These are phyloP conservation scores for Haplosporangium gracile DNA, from an alignment of 192 early-diverging fungal genomes.

Conservation along the genomic window DNA sequence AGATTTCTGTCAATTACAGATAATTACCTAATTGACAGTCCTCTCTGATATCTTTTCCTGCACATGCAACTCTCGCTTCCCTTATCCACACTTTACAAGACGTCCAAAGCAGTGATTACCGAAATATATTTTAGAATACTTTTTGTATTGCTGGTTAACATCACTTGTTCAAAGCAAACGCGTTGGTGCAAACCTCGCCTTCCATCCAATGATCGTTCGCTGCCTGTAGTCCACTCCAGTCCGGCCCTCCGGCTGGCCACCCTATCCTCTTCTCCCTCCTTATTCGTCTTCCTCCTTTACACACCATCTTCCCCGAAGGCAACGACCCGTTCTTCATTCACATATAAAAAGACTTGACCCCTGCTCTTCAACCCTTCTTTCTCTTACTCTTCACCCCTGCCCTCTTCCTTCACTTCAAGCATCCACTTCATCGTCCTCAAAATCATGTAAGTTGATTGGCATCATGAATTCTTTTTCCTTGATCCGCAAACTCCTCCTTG, in stretches of 20 bases:
- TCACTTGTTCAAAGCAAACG: too few relatives aligned
- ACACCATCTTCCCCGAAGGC: not conserved
- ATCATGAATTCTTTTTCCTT: not conserved
- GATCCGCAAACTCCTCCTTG: not conserved
- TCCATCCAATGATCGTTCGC: not conserved
- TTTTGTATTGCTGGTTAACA: too few relatives aligned
- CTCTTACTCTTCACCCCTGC: not conserved
- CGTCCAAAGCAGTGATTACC: too few relatives aligned
- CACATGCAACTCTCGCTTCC: not conserved
- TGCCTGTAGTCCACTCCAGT: not conserved
- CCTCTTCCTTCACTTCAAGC: not conserved
- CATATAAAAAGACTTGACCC: not conserved
- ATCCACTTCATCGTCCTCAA: not conserved
- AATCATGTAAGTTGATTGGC: not conserved
- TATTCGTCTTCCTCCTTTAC: too few relatives aligned
- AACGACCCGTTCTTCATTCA: not conserved
- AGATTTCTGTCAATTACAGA: not conserved
- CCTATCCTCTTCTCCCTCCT: not conserved
- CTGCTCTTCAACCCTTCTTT: not conserved
- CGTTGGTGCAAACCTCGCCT: too few relatives aligned
- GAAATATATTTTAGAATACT: too few relatives aligned
- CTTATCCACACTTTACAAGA: too few relatives aligned
- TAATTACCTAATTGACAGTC: not conserved
- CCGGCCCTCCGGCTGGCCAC: not conserved
- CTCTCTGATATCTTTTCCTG: not conserved